Evolutionary conservation across 805 yeast genomes (phyloP).

Genomic region (Candida andamanensis): DNA sequence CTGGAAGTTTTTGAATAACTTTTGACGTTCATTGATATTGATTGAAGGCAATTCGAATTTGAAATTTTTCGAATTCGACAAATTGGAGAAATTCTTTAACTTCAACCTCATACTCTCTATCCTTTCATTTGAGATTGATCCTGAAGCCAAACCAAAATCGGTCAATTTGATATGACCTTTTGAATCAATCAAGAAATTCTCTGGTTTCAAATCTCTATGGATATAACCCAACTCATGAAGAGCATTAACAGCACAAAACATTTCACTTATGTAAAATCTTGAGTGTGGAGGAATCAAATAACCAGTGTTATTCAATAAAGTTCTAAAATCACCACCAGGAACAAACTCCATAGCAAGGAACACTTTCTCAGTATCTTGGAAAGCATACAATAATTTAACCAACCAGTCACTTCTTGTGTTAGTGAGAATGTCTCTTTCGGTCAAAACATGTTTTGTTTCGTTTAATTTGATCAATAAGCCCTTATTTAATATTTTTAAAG

Average conservation of each 20-base stretch:
- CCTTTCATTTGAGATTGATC: slow-evolving; percentile 86
- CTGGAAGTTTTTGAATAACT: slow-evolving; percentile 75
- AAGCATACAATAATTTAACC: slow-evolving; percentile 88
- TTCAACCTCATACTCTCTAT: slow-evolving; percentile 85
- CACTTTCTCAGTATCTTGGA: slow-evolving; percentile 86
- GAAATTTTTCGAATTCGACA: slow-evolving; percentile 34
- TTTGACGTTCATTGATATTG: slow-evolving; percentile 82
- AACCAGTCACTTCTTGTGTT: slow-evolving; percentile 95
- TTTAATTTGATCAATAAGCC: slow-evolving; percentile 80
- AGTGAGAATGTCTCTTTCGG: slow-evolving; percentile 96
- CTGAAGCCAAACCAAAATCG: slow-evolving; percentile 97
- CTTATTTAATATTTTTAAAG: slow-evolving; percentile 86
- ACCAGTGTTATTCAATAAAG: slow-evolving; percentile 88
- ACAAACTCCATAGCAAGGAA: slow-evolving; percentile 98
- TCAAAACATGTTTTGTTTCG: slow-evolving; percentile 91
- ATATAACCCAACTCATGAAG: slow-evolving; percentile 93
- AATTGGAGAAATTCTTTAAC: slow-evolving; percentile 65
- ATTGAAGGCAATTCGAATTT: slow-evolving; percentile 62
- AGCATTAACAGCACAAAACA: slow-evolving; percentile 93
- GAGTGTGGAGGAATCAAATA: slow-evolving; percentile 92
- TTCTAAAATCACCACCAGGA: slow-evolving; percentile 99
- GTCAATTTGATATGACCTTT: slow-evolving; percentile 91
- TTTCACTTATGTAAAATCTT: slow-evolving; percentile 88
- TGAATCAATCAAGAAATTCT: slow-evolving; percentile 82
- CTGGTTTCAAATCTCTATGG: slow-evolving; percentile 95